These are phyloP conservation scores for Marchantia paleacea DNA, from an alignment of 225 moss, liverwort and hornwort genomes.

Conservation along the genomic window DNA sequence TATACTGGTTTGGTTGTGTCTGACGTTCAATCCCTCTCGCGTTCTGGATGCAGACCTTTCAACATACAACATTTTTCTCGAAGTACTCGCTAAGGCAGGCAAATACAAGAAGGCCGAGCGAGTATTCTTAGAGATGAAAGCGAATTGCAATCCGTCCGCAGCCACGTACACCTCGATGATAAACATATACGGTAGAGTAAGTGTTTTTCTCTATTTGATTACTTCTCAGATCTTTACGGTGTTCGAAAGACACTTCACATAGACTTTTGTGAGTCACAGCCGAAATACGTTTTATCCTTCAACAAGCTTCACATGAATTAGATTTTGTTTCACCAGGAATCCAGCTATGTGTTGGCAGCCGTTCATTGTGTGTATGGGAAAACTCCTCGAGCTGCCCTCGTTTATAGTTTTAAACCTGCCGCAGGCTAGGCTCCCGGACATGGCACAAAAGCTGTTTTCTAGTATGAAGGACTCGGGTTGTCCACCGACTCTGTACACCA, in stretches of 20 bases:
- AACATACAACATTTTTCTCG: constrained; percentile 79
- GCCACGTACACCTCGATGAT: constrained; percentile 90
- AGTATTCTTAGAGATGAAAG: constrained; percentile 61
- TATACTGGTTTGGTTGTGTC: neutral
- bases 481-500: constrained; percentile 69
- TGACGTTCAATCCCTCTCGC: neutral
- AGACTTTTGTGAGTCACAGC: too few species aligned
- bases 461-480: constrained; percentile 61
- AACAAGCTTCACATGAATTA: neutral
- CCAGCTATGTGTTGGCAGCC: neutral
- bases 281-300: neutral
- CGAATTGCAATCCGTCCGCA: constrained; percentile 54
- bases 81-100: constrained; percentile 67
- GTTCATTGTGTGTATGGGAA: neutral
- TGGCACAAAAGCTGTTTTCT: constrained; percentile 65
- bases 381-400: neutral
- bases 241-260: too few species aligned
- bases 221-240: too few species aligned
- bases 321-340: neutral
- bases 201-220: constrained; percentile 14
- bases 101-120: constrained; percentile 72
- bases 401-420: neutral
- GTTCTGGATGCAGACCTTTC: constrained; percentile 47
- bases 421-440: constrained; percentile 74
- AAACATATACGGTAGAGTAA: constrained; percentile 87